Evolutionary conservation across 805 yeast species (phyloP).

Genomic region (Sugiyamaella valdiviana): DNA sequence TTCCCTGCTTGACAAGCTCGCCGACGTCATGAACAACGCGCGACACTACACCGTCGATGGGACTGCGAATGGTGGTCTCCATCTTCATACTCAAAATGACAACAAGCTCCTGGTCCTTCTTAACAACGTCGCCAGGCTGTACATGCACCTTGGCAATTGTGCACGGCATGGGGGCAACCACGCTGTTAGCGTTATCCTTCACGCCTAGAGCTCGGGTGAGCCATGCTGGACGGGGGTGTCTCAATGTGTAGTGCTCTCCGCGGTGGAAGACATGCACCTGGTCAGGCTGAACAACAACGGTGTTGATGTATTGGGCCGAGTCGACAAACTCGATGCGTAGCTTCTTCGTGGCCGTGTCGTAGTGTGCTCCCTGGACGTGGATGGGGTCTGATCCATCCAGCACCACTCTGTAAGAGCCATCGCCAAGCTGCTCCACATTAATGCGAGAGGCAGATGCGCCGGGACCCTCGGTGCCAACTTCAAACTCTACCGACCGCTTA

Average conservation of each 20-base stretch:
- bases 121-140: slow-evolving; percentile 23
- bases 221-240: slow-evolving; percentile 27
- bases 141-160: slow-evolving; percentile 26
- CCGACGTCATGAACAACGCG: slow-evolving; percentile 26
- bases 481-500: slow-evolving; percentile 13
- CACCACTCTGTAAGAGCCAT: slow-evolving; percentile 3
- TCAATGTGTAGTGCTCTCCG: slow-evolving; percentile 25
- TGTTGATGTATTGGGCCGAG: slow-evolving; percentile 20
- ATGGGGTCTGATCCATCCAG: slow-evolving; percentile 9
- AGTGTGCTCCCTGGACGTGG: slow-evolving; percentile 9
- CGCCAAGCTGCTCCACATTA: slow-evolving; percentile 11
- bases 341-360: slow-evolving; percentile 10
- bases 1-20: slow-evolving; percentile 29
- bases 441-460: slow-evolving; percentile 5
- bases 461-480: slow-evolving; percentile 8
- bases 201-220: slow-evolving; percentile 24
- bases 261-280: slow-evolving; percentile 26
- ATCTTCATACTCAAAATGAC: slow-evolving; percentile 30
- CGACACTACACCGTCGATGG: slow-evolving; percentile 26
- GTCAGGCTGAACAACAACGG: slow-evolving; percentile 18
- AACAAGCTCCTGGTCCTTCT: slow-evolving; percentile 27
- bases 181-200: slow-evolving; percentile 20
- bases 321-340: slow-evolving; percentile 18
- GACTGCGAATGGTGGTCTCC: slow-evolving; percentile 31
- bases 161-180: slow-evolving; percentile 31